Base-by-base conservation (phyloP, 2,329 filamentous ascomycete species). In the Plectosphaerella cucumerina region DNA sequence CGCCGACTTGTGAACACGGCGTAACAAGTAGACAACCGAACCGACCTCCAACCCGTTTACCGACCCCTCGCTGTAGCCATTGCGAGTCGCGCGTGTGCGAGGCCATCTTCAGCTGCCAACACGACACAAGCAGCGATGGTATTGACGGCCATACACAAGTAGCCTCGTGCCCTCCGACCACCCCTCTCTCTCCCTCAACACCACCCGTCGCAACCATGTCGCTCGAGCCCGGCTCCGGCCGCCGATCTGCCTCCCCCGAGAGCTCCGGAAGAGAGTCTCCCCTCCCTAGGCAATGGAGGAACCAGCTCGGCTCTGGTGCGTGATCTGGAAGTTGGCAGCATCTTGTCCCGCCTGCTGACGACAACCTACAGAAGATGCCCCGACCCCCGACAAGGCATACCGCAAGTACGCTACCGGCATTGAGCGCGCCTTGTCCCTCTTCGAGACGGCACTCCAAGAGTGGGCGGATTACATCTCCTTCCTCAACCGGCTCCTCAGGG, bases 381-480 rank as follows among this genome's bases (percentile, higher is more conserved):
- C 73, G 14, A 71, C 70, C 42, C 84, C 82, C 66, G 84, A 86
- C 69, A 86, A 86, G 67, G 69, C 78, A 49, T 93, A 90, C 66
- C 90, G 92, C 58, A 88, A 92, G 68, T 99, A 97, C 82, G 90
- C 91, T 43, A 83, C 86, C 46, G 88, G 85, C 52, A 86, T 99
- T 58, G 93, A 97, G 64, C 84, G 91, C 67, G 89, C 91, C 33
- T 79, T 99, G 55, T 82, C 88, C 44, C 78, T 96, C 33, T 99
- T 97, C 73, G 94, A 99, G 66, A 92, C 90, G 15, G 85, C 90
- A 26, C 78, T 97, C 59, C 91, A 97, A 71, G 94, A 99, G 83
- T 99, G 94, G 94, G 94, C 95, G 46, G 94, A 99, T 72, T 99
- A 99, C 66, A 99, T 99, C 63, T 96, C 93, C 17, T 99, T 97